phyloP scores from a whole-genome alignment of 2,329 filamentous ascomycete species.

The Fusarium sp. region DNA sequence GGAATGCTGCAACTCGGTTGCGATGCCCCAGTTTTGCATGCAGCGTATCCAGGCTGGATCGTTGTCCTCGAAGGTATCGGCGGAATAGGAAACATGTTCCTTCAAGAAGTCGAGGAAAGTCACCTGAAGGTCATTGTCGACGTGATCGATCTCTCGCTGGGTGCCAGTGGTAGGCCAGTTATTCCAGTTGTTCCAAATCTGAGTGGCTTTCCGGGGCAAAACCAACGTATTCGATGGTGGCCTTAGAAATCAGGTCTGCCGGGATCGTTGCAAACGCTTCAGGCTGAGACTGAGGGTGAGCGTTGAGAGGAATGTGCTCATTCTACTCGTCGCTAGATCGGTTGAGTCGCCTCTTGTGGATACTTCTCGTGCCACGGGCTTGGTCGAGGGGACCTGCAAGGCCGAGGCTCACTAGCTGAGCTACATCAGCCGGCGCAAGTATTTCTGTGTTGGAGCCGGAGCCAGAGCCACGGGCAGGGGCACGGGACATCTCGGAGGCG shows the following conservation, averaged over 20 bases:
- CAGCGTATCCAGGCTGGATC: conserved; percentile 18
- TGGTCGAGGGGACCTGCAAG: too few species aligned
- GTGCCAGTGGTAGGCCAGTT: not conserved
- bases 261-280: not conserved
- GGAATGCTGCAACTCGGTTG: conserved; percentile 13
- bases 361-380: too few species aligned
- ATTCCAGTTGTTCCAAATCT: not conserved
- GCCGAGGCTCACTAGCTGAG: too few species aligned
- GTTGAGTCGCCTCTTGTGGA: too few species aligned
- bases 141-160: not conserved
- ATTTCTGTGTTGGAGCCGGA: too few species aligned
- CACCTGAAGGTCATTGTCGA: not conserved
- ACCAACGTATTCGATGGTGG: not conserved
- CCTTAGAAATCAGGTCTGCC: not conserved
- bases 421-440: too few species aligned
- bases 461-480: too few species aligned
- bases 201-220: not conserved
- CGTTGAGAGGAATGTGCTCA: too few species aligned
- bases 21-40: conserved; percentile 27
- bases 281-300: too few species aligned
- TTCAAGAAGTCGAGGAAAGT: not conserved
- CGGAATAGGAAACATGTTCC: conserved; percentile 20
- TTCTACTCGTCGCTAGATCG: too few species aligned
- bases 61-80: conserved; percentile 14
- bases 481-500: too few species aligned